Base-by-base conservation (phyloP, 176 grass and related monocot species). In the Bolboschoenus planiculmis region DNA sequence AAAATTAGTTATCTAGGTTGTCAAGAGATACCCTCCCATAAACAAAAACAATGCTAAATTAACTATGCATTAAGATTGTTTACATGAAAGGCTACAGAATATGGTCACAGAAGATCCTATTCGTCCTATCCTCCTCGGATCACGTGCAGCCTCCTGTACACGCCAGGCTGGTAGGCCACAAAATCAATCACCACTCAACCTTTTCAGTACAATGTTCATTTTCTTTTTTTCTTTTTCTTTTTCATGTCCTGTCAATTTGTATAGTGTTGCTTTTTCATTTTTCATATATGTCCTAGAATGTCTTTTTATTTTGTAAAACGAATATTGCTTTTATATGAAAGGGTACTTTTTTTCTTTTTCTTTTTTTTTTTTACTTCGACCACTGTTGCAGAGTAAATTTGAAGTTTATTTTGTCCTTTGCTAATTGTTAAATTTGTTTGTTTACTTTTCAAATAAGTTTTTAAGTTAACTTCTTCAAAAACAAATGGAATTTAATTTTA, bases 111-210 rank as follows among this genome's bases (percentile, higher is more conserved):
- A 62, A 46, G 1, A 82, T 82, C 55, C 46, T 31, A 20, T 13
- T 46, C 79, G 57, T 82, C 79, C 79, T 65, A 82, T 64, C 79
- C 24, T 65, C 58, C 79, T 82, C 23, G 79, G 79, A 82, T 82
- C 79, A 82, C 79, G 79, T 82, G 57, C 56, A 27, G 57, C 79
- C 56, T 47, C 27, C 23, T 82, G 33, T 30, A 82, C 79, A 29
- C 14, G 37, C 57, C 79, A 82, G 79, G 31, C 7, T 80, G 78
- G 78, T 80, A 42, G 78, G 53, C 78, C 78, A 36, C 51, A 78
- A 79, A 31, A 56, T 59, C n/a, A 39, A 80, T 59, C 55, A 82
- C 36, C 0, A 48, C 33, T 82, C 34, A 26, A n/a, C 40, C 29
- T 64, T 50, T 30, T 14, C 10, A 50, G 72, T 76, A 76, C 72